These are phyloP conservation scores for Cercospora brassicicola DNA, from an alignment of 2,329 filamentous ascomycete genomes.

Conservation along the genomic window DNA sequence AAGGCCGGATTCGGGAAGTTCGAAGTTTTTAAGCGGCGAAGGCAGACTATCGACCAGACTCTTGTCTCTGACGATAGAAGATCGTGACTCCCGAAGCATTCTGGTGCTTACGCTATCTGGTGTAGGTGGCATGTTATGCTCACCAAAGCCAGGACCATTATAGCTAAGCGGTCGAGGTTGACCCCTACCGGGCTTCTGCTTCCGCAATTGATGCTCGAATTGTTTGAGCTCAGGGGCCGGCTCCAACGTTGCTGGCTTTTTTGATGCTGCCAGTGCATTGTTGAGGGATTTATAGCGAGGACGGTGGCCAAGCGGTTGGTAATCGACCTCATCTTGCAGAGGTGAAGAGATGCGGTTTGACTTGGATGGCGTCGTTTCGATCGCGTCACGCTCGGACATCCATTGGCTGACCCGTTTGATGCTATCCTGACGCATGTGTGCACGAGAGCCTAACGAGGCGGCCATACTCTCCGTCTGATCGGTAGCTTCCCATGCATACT, in stretches of 20 bases:
- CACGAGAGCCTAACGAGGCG: slow-evolving; percentile 14
- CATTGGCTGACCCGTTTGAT: slow-evolving; percentile 41
- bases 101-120: slow-evolving; percentile 39
- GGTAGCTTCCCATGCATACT: slow-evolving; percentile 33
- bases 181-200: slow-evolving; percentile 15
- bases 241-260: slow-evolving; percentile 18
- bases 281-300: slow-evolving; percentile 13
- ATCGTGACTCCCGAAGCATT: slow-evolving; percentile 37
- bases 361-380: slow-evolving; percentile 36
- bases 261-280: slow-evolving; percentile 19
- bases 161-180: slow-evolving; percentile 23
- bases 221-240: slow-evolving; percentile 12
- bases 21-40: slow-evolving; percentile 26
- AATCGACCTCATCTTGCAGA: slow-evolving; percentile 15
- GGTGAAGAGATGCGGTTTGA: slow-evolving; percentile 31
- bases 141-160: slow-evolving; percentile 31
- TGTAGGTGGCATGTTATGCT: slow-evolving; percentile 37
- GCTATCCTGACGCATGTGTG: slow-evolving; percentile 36
- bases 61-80: slow-evolving; percentile 31
- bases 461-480: slow-evolving; percentile 21
- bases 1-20: slow-evolving; percentile 25
- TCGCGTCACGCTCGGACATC: slow-evolving; percentile 36
- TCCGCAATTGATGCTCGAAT: slow-evolving; percentile 10
- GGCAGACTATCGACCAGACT: slow-evolving; percentile 31
- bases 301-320: background rate